Conservation (phyloP, 2,329 filamentous ascomycete species). For the Xylaria sp. region DNA sequence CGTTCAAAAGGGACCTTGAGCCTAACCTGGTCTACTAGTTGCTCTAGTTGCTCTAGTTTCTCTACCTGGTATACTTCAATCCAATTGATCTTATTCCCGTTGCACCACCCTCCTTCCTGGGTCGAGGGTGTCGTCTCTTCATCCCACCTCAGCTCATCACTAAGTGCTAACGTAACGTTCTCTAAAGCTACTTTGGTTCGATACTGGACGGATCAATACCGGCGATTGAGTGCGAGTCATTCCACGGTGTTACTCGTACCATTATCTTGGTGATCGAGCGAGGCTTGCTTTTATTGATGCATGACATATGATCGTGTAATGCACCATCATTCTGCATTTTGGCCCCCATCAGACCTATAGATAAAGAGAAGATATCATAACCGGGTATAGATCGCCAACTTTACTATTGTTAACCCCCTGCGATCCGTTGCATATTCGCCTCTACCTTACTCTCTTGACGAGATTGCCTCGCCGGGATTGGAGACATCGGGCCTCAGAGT, state of each 20-base stretch:
- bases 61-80: slow-evolving; percentile 15
- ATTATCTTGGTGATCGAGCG: slow-evolving; percentile 12
- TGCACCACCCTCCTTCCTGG: slow-evolving; percentile 4
- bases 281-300: slow-evolving; percentile 35
- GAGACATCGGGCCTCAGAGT: slow-evolving; percentile 20
- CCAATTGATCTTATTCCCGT: slow-evolving; percentile 21
- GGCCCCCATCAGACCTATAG: slow-evolving; percentile 22
- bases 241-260: slow-evolving; percentile 15
- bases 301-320: slow-evolving; percentile 37
- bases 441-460: slow-evolving; percentile 5
- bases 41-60: background rate
- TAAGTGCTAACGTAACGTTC: slow-evolving; percentile 35
- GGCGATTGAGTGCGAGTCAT: slow-evolving; percentile 24
- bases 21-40: background rate
- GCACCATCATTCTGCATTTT: slow-evolving; percentile 7
- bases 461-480: slow-evolving; percentile 12
- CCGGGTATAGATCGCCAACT: slow-evolving; percentile 17
- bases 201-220: slow-evolving; percentile 15
- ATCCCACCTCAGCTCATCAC: slow-evolving; percentile 16
- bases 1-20: background rate
- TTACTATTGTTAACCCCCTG: slow-evolving; percentile 1
- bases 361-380: slow-evolving; percentile 29
- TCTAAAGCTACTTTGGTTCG: slow-evolving; percentile 24
- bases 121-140: slow-evolving; percentile 8
- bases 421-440: background rate